Evolutionary conservation across 257 asterid genomes (phyloP), one percentile per base, ranked within the genome.

Genomic region (Penstemon eatonii): DNA sequence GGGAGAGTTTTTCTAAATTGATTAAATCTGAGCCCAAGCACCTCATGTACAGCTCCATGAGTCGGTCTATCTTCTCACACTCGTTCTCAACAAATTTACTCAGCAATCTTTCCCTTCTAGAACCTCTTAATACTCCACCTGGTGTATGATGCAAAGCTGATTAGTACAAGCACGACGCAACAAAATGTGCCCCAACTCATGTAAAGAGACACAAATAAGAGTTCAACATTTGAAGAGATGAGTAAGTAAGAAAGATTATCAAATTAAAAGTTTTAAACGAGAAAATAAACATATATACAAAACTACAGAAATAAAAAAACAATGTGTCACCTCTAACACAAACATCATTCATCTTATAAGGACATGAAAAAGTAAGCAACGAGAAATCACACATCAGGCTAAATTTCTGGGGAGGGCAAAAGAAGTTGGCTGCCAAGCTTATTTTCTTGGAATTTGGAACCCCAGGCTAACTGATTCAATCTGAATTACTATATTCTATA

Each of bases 31-130:
- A 25, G 56, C 59, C 11, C 5, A 72, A 60, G 46, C 60, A 94
- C 99, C 99, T 87, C 86, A 83, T 80, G 84, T 91, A 87, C 68
- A 91, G 96, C 79, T 94, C 96, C 99, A 94, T 91, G 44, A 94
- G 96, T 66, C 98, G 78, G 76, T 91, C 99, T 71, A 94, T 89
- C 82, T 94, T 94, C 81, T 94, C 99, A 74, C 89, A 89, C 76
- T 94, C 97, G 63, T 86, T 91, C 84, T 94, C 98, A 80, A 91
- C 96, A 78, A 94, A 94, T 84, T 91, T 94, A 78, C 95, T 83
- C 51, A 94, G 78, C 78, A 91, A 73, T 75, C 98, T 89, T 77
- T 91, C 99, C 86, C 93, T 83, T 81, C 96, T 87, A 72, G 98
- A 91, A 67, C 99, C 99, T 83, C 98, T 89, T 70, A 83, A 77